Evolutionary conservation across 805 yeast genomes (phyloP).

Genomic region (Lipomyces lipofer): DNA sequence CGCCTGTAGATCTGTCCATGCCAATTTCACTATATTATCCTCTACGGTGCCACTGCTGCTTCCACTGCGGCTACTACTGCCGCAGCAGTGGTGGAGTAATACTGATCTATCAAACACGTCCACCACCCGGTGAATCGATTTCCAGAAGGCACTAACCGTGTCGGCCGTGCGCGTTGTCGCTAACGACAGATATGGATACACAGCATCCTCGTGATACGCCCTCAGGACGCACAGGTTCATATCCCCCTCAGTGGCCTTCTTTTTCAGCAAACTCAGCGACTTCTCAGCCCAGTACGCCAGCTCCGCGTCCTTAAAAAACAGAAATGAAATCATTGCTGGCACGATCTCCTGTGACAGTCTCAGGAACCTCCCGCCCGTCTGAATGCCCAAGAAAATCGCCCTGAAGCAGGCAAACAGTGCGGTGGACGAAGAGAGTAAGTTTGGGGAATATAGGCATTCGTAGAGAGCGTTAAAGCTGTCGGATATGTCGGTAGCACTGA

Average conservation of each 20-base stretch:
- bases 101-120: conserved; percentile 14
- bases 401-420: conserved; percentile 16
- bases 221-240: conserved; percentile 21
- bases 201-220: conserved; percentile 18
- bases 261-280: conserved; percentile 17
- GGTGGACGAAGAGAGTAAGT: conserved; percentile 10
- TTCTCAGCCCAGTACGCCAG: conserved; percentile 31
- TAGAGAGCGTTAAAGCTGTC: conserved; percentile 31
- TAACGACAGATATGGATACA: background rate
- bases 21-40: conserved; percentile 35
- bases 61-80: background rate
- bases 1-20: conserved; percentile 39
- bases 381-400: conserved; percentile 32
- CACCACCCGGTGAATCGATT: conserved; percentile 13
- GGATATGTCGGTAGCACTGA: conserved; percentile 18
- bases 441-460: conserved; percentile 33
- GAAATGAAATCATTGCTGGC: conserved; percentile 33
- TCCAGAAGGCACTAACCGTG: conserved; percentile 20
- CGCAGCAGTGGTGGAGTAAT: conserved; percentile 19
- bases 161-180: background rate
- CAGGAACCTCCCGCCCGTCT: conserved; percentile 32
- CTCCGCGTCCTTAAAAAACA: conserved; percentile 26
- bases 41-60: conserved; percentile 6
- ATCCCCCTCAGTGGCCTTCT: conserved; percentile 17
- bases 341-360: conserved; percentile 31